Percentiles rank a stretch among this genome's conserved stretches.
Evolutionary conservation across 208 protist species (phyloP).

Genomic region (Leptomonas pyrrhocoris): DNA sequence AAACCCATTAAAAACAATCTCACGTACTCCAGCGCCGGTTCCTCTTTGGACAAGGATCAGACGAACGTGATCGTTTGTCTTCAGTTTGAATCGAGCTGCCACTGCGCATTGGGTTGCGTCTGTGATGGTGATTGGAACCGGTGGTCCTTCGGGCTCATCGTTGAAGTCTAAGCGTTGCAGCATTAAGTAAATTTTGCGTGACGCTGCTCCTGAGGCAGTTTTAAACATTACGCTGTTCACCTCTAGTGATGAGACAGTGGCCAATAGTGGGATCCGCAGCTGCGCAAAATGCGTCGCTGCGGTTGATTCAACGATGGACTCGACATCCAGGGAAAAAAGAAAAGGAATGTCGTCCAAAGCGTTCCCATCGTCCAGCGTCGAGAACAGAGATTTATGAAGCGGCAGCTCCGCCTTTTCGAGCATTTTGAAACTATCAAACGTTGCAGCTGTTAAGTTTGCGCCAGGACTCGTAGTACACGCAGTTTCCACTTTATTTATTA

Average conservation of each 20-base stretch:
- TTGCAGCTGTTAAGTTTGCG: too few species aligned
- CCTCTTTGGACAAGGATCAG: conserved; percentile 23
- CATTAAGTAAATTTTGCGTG: conserved; percentile 17
- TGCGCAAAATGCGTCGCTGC: conserved; percentile 11
- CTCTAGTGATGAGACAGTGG: conserved; percentile 20
- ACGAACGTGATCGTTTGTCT: conserved; percentile 9
- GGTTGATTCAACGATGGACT: not conserved
- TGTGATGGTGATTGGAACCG: conserved; percentile 16
- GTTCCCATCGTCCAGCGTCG: conserved; percentile 10
- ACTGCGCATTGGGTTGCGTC: conserved; percentile 13
- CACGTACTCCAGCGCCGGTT: not conserved
- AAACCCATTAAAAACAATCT: conserved; percentile 20
- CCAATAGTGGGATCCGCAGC: conserved; percentile 16
- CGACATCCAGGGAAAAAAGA: conserved; percentile 20
- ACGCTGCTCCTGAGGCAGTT: not conserved
- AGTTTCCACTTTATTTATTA: not conserved
- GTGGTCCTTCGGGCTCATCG: conserved; percentile 1
- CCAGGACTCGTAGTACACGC: too few species aligned
- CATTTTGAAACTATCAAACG: too few species aligned
- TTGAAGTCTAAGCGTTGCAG: conserved; percentile 21
- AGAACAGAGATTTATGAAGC: conserved; percentile 4
- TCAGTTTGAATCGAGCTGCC: conserved; percentile 9
- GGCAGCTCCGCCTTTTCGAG: conserved; percentile 25
- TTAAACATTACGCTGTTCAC: conserved; percentile 17
- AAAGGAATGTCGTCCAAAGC: conserved; percentile 11